Evolutionary conservation across 345 rosid species (phyloP).

Genomic region (Pistacia atlantica): DNA sequence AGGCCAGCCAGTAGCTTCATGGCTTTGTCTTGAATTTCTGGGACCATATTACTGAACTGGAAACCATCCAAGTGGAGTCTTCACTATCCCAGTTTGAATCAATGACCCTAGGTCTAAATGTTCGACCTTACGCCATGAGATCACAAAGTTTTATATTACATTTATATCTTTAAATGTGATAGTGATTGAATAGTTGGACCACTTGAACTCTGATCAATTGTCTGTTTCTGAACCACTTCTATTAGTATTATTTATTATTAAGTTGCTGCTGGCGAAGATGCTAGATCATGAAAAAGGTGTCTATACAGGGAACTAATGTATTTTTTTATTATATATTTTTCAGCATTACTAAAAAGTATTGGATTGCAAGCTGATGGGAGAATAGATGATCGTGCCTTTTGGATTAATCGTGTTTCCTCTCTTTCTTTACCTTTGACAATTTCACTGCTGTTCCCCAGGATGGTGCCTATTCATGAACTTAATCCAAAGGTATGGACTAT

Average conservation of each 20-base stretch:
- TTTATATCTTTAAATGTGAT: background rate
- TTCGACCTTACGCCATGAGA: background rate
- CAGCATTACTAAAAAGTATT: conserved; percentile 78
- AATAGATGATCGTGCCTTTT: conserved; percentile 83
- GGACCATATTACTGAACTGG: too few species aligned
- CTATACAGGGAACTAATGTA: background rate
- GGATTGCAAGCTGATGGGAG: conserved; percentile 77
- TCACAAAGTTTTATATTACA: background rate
- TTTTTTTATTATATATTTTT: conserved; percentile 19
- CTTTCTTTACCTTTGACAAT: conserved; percentile 68
- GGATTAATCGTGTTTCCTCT: conserved; percentile 71
- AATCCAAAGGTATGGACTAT: conserved; percentile 47
- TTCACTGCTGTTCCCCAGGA: conserved; percentile 79
- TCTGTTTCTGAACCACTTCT: background rate
- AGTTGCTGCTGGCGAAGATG: background rate
- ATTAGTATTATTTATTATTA: background rate
- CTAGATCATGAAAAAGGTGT: background rate
- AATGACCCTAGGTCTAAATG: background rate
- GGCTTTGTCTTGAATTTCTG: too few species aligned
- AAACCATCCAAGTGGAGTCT: too few species aligned
- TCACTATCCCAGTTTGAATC: too few species aligned
- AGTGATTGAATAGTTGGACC: background rate
- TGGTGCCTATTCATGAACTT: conserved; percentile 81
- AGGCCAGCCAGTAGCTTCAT: too few species aligned
- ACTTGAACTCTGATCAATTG: background rate